phyloP scores from a whole-genome alignment of 495 filamentous ascomycete genomes.

The Penicillium argentinense region DNA sequence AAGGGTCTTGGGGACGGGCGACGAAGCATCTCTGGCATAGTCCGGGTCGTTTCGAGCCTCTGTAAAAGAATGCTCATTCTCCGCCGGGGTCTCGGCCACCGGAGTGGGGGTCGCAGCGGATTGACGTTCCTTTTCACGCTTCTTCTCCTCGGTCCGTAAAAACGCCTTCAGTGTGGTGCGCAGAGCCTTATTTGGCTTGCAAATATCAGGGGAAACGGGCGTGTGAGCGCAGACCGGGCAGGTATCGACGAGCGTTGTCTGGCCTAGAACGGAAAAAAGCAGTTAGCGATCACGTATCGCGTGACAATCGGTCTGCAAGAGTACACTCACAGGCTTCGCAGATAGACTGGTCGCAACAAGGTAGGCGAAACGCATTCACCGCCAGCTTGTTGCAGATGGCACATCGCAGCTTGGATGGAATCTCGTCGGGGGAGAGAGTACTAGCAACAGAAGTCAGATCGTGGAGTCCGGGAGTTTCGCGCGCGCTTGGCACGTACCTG shows the following conservation, averaged over 20 bases:
- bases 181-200: conserved; percentile 83
- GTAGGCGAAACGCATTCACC: conserved; percentile 85
- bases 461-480: too few relatives aligned
- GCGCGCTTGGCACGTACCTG: conserved; percentile 29
- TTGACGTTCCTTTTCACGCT: conserved; percentile 60
- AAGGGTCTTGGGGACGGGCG: conserved; percentile 6
- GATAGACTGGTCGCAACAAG: conserved; percentile 94
- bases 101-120: conserved; percentile 27
- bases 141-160: conserved; percentile 84
- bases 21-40: neutral
- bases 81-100: conserved; percentile 8
- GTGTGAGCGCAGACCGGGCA: conserved; percentile 93
- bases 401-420: conserved; percentile 93
- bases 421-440: conserved; percentile 76
- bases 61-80: conserved; percentile 18
- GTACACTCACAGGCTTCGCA: conserved; percentile 78
- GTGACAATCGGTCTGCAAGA: neutral
- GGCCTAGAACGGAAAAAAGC: conserved; percentile 51
- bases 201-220: conserved; percentile 80
- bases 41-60: conserved; percentile 7
- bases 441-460: conserved; percentile 38
- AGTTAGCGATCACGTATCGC: conserved; percentile 21
- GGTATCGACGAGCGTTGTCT: conserved; percentile 69
- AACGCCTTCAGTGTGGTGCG: conserved; percentile 89
- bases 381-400: conserved; percentile 88